Base-by-base conservation (phyloP, 2,329 filamentous ascomycete genomes). In the Xylaria sp. region DNA sequence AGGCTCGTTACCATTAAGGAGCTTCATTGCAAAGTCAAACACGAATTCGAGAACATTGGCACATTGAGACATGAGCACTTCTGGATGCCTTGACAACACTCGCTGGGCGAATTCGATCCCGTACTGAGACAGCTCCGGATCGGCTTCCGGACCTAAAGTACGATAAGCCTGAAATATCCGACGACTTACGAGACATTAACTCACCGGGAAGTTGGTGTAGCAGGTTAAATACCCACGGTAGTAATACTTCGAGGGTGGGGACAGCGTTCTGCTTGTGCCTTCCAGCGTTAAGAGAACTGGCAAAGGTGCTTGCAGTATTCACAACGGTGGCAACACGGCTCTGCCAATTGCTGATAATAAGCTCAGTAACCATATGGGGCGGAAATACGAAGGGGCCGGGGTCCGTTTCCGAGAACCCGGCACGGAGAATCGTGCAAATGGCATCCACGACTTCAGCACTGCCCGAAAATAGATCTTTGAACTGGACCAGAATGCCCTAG, bases 301-400 rank as follows among this genome's bases (percentile, higher is more conserved):
- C 80, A 70, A 94, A 89, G 0, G 87, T 89, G 71, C 87, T 89
- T 2, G 89, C 89, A 3, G 89, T 91, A 59, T 87, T 87, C 31
- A 95, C 84, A 9, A 94, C 81, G 3, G 85, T 83, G 2, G 90
- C 89, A 38, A 92, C 80, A 47, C 90, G 88, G 9, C 85, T 90
- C n/a, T 84, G 78, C 38, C 84, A 77, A 1, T 77, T 80, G 21
- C 83, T 84, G 3, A 84, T 80, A 49, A 95, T 81, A 72, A 91
- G 90, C 43, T 87, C 81, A 11, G 88, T 85, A n/a, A 91, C 86
- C 66, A 87, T 82, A 0, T 83, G 78, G 0, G 89, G 82, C 2
- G 89, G 84, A 63, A 96, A 87, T 8, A 94, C 91, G 69, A 95
- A 94, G 0, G 91, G 90, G 0, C 92, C 92, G 2, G 89, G 86